A percentile compares a stretch with the other conserved stretches of the same genome.
These are phyloP conservation scores for Zopfia rhizophila DNA, from an alignment of 2,329 filamentous ascomycete genomes.

Conservation along the genomic window DNA sequence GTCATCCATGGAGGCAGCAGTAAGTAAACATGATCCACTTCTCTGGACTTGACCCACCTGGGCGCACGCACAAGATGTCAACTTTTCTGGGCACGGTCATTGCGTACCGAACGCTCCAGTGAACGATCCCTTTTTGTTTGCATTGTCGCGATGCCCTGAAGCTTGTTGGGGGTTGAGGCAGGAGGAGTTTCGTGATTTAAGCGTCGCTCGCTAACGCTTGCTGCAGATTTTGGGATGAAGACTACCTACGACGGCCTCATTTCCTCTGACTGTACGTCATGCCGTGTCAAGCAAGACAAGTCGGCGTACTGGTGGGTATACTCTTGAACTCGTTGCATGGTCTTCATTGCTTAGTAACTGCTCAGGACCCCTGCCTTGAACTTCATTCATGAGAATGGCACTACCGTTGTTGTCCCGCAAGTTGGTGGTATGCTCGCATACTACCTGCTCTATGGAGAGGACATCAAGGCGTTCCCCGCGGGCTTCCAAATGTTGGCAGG, in stretches of 20 bases:
- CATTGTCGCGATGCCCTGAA: slow-evolving; percentile 15
- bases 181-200: slow-evolving; percentile 25
- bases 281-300: slow-evolving; percentile 59
- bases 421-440: slow-evolving; percentile 67
- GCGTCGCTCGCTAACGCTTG: slow-evolving; percentile 32
- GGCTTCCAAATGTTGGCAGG: slow-evolving; percentile 79
- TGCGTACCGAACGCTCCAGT: slow-evolving; percentile 11
- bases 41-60: slow-evolving; percentile 70
- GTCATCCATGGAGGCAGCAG: slow-evolving; percentile 55
- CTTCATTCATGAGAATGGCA: slow-evolving; percentile 71
- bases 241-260: slow-evolving; percentile 71
- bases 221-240: slow-evolving; percentile 65
- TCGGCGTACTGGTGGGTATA: slow-evolving; percentile 53
- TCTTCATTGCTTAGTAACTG: slow-evolving; percentile 5
- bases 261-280: slow-evolving; percentile 75
- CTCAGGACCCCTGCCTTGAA: slow-evolving; percentile 71
- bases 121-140: slow-evolving; percentile 6
- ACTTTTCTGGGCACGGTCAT: slow-evolving; percentile 11
- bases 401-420: slow-evolving; percentile 72
- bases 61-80: slow-evolving; percentile 69
- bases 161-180: slow-evolving; percentile 27
- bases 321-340: neutral
- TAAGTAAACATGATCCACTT: slow-evolving; percentile 66
- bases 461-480: slow-evolving; percentile 75
- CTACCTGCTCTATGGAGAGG: slow-evolving; percentile 80